Percentiles rank a stretch among this genome's conserved stretches.
These are phyloP conservation scores for Evansstolkia leycettana DNA, from an alignment of 495 filamentous ascomycete species.

Conservation along the genomic window DNA sequence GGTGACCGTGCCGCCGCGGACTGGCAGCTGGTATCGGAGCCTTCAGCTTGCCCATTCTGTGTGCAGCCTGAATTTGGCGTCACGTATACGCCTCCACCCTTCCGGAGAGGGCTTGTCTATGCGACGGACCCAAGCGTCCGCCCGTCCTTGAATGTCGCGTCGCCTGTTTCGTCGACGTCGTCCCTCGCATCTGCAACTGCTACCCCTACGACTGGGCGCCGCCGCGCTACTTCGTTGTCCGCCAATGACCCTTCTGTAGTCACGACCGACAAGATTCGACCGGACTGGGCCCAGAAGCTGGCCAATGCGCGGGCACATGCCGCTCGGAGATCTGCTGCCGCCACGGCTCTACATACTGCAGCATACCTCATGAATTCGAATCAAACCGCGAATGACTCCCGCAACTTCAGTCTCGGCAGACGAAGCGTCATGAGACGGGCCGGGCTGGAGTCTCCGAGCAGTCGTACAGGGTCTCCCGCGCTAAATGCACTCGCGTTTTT, in stretches of 20 bases:
- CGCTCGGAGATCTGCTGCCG: constrained; percentile 77
- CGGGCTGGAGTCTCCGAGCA: constrained; percentile 15
- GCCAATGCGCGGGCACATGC: constrained; percentile 73
- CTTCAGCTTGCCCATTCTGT: constrained; percentile 92
- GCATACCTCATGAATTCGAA: constrained; percentile 76
- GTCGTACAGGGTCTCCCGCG: constrained; percentile 32
- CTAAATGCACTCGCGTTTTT: constrained; percentile 39
- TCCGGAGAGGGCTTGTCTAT: constrained; percentile 74
- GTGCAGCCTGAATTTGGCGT: constrained; percentile 90
- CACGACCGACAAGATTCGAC: constrained; percentile 81
- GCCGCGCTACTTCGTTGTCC: constrained; percentile 73
- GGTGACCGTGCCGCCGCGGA: constrained; percentile 33
- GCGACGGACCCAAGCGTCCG: constrained; percentile 31
- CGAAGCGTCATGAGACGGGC: constrained; percentile 32
- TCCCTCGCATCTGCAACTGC: constrained; percentile 31
- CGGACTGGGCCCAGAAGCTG: constrained; percentile 89
- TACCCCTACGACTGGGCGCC: constrained; percentile 28
- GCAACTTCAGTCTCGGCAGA: constrained; percentile 33
- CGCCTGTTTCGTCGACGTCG: constrained; percentile 59
- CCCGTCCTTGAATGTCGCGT: constrained; percentile 37
- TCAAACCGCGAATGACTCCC: constrained; percentile 34
- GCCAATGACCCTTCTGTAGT: constrained; percentile 71
- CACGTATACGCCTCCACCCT: constrained; percentile 79
- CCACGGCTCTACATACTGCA: constrained; percentile 88
- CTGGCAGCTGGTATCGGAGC: constrained; percentile 71